Base-by-base conservation (phyloP, 306 rosid species). In the Sicyos baderoa region DNA sequence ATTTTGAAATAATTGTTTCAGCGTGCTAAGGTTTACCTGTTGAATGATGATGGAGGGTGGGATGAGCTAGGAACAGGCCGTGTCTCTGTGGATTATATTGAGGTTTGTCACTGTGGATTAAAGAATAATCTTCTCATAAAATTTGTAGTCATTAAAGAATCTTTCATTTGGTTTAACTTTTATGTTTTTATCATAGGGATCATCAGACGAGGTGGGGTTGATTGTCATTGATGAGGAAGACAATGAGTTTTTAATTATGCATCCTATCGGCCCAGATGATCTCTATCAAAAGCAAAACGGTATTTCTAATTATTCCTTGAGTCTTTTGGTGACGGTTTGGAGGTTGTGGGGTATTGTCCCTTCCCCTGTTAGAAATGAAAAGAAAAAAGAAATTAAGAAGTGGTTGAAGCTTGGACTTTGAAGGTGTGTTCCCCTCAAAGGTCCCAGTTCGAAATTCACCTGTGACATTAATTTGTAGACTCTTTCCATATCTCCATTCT, bases 51-150 rank as follows among this genome's bases (percentile, higher is more conserved):
- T 72, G 98, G 91, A 45, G 89, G 89, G 79, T 92, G 98, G 98
- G 98, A 92, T 76, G 98, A 92, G 76, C 96, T 88, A 80, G 98
- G 98, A 68, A 92, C 96, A 79, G 96, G 98, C 42, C 95, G 89
- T 73, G 89, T 86, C 72, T 71, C 88, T 74, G 88, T 92, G 78
- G 96, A 89, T 81, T 92, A 84, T 79, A 23, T 87, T 76, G 98
- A 92, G 96, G 98, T 92, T 51, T 76, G 84, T 83, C 80, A n/a
- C n/a, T n/a, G n/a, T n/a, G n/a, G n/a, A n/a, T n/a, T n/a, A n/a
- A n/a, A n/a, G n/a, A n/a, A n/a, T n/a, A n/a, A n/a, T 19, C 48
- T 21, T 66, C 12, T 66, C 50, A 45, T 45, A 47, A 45, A 22
- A 12, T 66, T 65, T 45, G 52, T 66, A 66, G 25, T 66, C 55